These are phyloP conservation scores for Dothideomycetes sp. DNA, from an alignment of 2,329 filamentous ascomycete species.

Conservation along the genomic window DNA sequence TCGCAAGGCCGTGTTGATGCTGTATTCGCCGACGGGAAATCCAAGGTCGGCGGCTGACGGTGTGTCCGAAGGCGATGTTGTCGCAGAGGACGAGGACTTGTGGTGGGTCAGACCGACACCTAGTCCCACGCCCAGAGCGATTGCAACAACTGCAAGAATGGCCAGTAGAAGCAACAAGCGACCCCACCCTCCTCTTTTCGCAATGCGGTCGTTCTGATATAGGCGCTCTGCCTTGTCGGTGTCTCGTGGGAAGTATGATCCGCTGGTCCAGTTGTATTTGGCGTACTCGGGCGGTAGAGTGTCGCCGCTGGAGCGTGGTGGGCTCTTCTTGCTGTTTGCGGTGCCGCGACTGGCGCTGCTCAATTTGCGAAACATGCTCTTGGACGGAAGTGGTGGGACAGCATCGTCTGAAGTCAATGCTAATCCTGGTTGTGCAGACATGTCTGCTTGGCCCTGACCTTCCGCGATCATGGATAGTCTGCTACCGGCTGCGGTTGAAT, in stretches of 20 bases:
- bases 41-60: conserved; percentile 14
- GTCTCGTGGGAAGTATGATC: neutral
- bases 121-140: conserved; percentile 28
- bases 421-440: neutral
- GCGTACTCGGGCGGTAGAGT: conserved; percentile 10
- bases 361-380: conserved; percentile 11
- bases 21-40: conserved; percentile 55
- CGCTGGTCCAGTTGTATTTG: conserved; percentile 1
- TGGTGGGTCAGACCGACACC: conserved; percentile 21
- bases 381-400: conserved; percentile 13
- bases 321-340: neutral
- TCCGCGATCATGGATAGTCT: neutral
- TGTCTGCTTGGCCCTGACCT: neutral
- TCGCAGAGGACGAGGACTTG: neutral
- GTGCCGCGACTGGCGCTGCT: neutral
- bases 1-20: conserved; percentile 47
- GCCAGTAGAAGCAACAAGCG: conserved; percentile 22
- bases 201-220: neutral
- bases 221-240: neutral
- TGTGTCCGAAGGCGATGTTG: conserved; percentile 2
- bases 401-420: neutral
- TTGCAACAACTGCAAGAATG: conserved; percentile 23
- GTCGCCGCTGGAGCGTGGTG: conserved; percentile 2
- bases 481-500: neutral
- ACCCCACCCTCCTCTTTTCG: conserved; percentile 26